Base-by-base conservation (phyloP, 306 rosid species). In the Lathyrus oleraceus region DNA sequence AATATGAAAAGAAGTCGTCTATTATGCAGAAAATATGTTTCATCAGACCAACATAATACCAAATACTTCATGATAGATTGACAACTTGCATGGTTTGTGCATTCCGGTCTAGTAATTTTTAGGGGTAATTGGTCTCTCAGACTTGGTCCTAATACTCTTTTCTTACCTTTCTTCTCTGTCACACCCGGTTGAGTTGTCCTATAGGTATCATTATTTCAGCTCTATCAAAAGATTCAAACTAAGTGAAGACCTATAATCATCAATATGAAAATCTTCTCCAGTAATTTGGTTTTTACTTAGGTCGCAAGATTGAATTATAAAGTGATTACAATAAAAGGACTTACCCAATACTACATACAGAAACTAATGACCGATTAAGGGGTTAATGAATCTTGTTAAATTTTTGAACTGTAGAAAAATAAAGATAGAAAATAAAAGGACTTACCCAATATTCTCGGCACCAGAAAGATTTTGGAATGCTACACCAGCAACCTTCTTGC, bases 391-490 rank as follows among this genome's bases (percentile, higher is more conserved):
- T 65, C 65, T 39, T 32, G 38, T 32, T 9, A 48, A 3, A 28
- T 56, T 70, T 69, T 70, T 19, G 25, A 74, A 49, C 15, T 28
- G 3, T 4, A 25, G 53, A 38, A 70, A 8, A 20, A 71, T 8
- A 21, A 81, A 40, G 63, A 65, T 8, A 28, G n/a, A 59, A 69
- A 74, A 45, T 16, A 16, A 61, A 58, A 54, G 40, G 48, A 63
- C 94, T 72, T 75, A 84, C 97, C 97, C 97, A 67, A 92, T 92
- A 78, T 92, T 92, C 81, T 92, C 96, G 43, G 96, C 96, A 64
- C 95, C 95, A n/a, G 97, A 86, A 75, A 92, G 97, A 76, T 92
- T 92, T 84, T 92, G 97, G 77, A 92, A 92, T 67, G 97, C 97
- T 44, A 92, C 97, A 19, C 97, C 96, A 52, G 87, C 95, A 78